Conservation (phyloP, 2,329 filamentous ascomycete genomes). For the Apiospora koreana region DNA sequence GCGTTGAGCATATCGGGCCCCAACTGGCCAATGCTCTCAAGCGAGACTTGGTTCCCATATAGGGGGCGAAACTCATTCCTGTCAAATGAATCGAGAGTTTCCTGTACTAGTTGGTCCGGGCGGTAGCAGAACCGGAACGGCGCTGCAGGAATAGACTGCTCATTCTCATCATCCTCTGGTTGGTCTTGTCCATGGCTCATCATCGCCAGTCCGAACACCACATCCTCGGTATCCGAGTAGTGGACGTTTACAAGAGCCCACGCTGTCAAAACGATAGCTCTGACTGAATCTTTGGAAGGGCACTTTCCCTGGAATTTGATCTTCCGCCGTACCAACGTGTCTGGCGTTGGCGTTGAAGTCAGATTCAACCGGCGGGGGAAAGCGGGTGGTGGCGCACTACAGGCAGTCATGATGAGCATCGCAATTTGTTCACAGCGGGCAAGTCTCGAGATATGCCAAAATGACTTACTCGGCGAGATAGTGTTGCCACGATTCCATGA, state of each 20-base stretch:
- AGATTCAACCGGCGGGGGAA: neutral
- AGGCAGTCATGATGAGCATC: neutral
- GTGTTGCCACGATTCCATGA: neutral
- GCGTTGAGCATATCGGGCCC: conserved; percentile 12
- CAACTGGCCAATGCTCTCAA: conserved; percentile 10
- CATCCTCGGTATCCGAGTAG: conserved; percentile 14
- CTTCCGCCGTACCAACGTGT: conserved; percentile 3
- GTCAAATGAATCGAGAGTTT: neutral
- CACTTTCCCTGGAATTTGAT: neutral
- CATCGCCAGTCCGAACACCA: conserved; percentile 12
- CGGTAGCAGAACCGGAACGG: conserved; percentile 9
- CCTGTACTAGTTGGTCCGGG: neutral
- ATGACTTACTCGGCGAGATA: neutral
- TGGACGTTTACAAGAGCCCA: conserved; percentile 14
- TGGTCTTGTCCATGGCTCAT: conserved; percentile 2
- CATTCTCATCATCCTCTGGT: neutral
- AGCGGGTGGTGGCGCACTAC: neutral
- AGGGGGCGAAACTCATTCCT: neutral
- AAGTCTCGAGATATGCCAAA: neutral
- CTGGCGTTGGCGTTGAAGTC: neutral
- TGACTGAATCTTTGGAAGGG: neutral
- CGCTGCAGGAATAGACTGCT: neutral
- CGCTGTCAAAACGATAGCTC: conserved; percentile 2
- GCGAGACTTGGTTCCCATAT: neutral
- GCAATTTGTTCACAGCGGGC: too few relatives aligned